Percentiles rank a stretch among this genome's conserved stretches.
These are phyloP conservation scores for Monilinia polystroma DNA, from an alignment of 2,329 filamentous ascomycete species.

Conservation along the genomic window DNA sequence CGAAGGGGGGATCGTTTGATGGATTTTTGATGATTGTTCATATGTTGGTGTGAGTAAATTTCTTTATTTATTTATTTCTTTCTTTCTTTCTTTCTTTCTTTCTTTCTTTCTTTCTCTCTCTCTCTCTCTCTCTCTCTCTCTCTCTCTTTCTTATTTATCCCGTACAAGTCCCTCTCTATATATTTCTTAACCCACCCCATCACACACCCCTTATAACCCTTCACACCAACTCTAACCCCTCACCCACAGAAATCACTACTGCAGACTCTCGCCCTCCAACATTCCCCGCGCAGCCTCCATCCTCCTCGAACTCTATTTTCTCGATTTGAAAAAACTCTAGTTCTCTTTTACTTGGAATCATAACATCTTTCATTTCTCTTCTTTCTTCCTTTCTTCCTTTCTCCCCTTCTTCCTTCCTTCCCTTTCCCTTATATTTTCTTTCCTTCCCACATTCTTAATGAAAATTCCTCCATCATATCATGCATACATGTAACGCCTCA, in stretches of 20 bases:
- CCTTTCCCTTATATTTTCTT: background rate
- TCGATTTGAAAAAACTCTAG: conserved; percentile 30
- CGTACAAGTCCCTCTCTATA: no score
- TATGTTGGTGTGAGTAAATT: conserved; percentile 35
- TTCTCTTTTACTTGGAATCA: background rate
- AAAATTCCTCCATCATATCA: background rate
- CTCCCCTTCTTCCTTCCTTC: no score
- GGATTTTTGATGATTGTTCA: conserved; percentile 38
- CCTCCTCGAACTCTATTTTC: conserved; percentile 38
- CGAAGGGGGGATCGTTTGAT: conserved; percentile 34
- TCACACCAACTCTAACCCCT: conserved; percentile 3
- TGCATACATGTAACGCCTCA: no score
- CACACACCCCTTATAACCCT: no score
- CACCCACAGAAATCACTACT: conserved; percentile 36
- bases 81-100: background rate
- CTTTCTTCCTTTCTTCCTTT: background rate
- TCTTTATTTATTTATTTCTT: no score
- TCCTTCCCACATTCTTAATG: background rate
- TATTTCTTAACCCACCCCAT: background rate
- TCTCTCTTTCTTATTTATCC: no score
- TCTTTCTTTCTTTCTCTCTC: no score
- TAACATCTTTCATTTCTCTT: background rate
- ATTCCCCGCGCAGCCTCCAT: conserved; percentile 33
- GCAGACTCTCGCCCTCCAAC: conserved; percentile 33
- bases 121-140: background rate